A percentile compares a stretch with the other conserved stretches of the same genome.
phyloP scores from a whole-genome alignment of 2,329 filamentous ascomycete genomes.

The Phoma sp. region DNA sequence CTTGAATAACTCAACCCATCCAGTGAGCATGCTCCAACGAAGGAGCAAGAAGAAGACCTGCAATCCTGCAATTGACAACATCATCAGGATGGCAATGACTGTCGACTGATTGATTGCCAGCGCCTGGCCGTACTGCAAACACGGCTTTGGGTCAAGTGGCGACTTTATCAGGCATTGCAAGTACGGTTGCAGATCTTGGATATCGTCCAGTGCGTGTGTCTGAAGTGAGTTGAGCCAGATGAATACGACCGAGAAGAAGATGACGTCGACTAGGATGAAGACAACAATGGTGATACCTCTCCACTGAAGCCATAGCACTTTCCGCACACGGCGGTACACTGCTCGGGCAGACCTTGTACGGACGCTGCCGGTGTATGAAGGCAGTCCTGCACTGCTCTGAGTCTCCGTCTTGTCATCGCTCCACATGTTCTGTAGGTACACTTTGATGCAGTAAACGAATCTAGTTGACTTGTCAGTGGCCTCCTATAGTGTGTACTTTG shows the following conservation, averaged over 20 bases:
- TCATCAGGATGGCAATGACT: conserved; percentile 79
- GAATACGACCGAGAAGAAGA: conserved; percentile 93
- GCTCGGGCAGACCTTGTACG: conserved; percentile 83
- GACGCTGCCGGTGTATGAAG: conserved; percentile 73
- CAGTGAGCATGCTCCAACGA: conserved; percentile 82
- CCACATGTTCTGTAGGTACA: conserved; percentile 83
- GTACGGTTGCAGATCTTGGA: conserved; percentile 69
- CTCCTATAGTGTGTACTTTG: no score
- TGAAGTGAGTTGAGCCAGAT: conserved; percentile 77
- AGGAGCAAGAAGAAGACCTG: conserved; percentile 85
- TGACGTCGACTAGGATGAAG: conserved; percentile 87
- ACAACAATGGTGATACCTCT: conserved; percentile 88
- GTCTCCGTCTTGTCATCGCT: conserved; percentile 74
- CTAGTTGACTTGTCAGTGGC: conserved; percentile 33
- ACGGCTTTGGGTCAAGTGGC: conserved; percentile 69
- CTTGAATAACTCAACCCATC: conserved; percentile 75
- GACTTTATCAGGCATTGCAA: conserved; percentile 71
- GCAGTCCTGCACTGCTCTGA: conserved; percentile 70
- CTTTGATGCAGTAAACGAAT: conserved; percentile 85
- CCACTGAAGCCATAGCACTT: conserved; percentile 93
- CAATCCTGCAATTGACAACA: conserved; percentile 82
- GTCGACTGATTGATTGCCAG: conserved; percentile 79
- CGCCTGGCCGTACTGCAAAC: conserved; percentile 65
- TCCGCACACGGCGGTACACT: conserved; percentile 84
- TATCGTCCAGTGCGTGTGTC: conserved; percentile 61